Base-by-base conservation (phyloP, 2,329 filamentous ascomycete species). In the Aspergillus novoparasiticus region DNA sequence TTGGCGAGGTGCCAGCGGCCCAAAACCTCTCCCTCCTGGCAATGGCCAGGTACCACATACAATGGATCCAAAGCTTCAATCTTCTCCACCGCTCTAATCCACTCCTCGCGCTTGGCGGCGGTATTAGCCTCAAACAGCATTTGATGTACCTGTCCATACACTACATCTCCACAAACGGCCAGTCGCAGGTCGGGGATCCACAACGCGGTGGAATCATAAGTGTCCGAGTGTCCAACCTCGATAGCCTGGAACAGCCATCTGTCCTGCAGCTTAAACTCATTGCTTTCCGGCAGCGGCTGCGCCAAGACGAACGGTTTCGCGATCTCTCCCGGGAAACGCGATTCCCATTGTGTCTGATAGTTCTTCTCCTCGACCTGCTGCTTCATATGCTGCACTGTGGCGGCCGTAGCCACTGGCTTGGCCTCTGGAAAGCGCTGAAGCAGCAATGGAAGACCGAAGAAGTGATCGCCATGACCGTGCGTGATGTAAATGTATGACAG, bases 391-490 rank as follows among this genome's bases (percentile, higher is more conserved):
- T 43, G 46, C 5, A 48, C 21, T 9, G 54, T 54, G 6, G n/a
- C 59, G 6, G 57, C 34, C 1, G 64, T 66, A 3, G 64, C 64
- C 2, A 66, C 32, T 1, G 43, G 36, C n/a, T 57, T 55, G 6
- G 58, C 62, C 0, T 50, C 50, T 0, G 78, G 76, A 32, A 77
- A 81, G 0, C 69, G 68, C 41, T 69, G 57, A 1, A 70, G 21
- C 6, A 80, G 60, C 6, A 67, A 45, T 0, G 73, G 64, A 12
- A 76, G 58, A 53, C 76, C 76, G 62, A 80, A 76, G 67, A 73
- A 81, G 63, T 81, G 79, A 66, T 81, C 79, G 19, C 72, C 78
- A 57, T 81, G 79, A n/a, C 77, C 77, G 55, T 81, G 79, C 0
- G 79, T 81, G 57, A 80, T 76, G 67, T 80, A 81, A 39, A 81